Evolutionary conservation across 2,329 filamentous ascomycete species (phyloP).

Genomic region (Tolypocladium inflatum): DNA sequence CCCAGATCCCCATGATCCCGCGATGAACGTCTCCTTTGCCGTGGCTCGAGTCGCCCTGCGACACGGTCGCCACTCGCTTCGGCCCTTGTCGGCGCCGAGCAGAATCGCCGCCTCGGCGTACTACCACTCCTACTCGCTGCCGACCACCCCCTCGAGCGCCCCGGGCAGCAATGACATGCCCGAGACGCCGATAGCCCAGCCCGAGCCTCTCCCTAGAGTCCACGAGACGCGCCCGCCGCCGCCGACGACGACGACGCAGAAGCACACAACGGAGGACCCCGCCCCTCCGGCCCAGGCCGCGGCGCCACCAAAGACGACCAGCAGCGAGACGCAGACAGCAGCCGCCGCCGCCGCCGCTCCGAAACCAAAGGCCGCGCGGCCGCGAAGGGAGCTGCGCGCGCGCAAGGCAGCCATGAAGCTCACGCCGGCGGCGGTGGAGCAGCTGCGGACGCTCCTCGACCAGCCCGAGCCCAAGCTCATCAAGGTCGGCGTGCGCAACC

Average conservation of each 20-base stretch:
- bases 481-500: conserved; percentile 86
- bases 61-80: conserved; percentile 27
- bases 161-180: conserved; percentile 33
- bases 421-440: conserved; percentile 68
- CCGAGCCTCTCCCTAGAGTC: conserved; percentile 34
- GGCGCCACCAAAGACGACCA: conserved; percentile 30
- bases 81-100: conserved; percentile 31
- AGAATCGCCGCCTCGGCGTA: conserved; percentile 26
- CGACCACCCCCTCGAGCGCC: conserved; percentile 28
- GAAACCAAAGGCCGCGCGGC: conserved; percentile 43
- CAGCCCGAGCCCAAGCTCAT: conserved; percentile 89
- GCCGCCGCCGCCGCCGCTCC: conserved; percentile 58
- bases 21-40: conserved; percentile 20
- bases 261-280: conserved; percentile 9
- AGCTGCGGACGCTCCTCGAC: conserved; percentile 67
- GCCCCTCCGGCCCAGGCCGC: conserved; percentile 8
- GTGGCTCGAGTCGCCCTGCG: conserved; percentile 31
- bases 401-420: conserved; percentile 89
- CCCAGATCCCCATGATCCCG: conserved; percentile 1
- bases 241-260: conserved; percentile 11
- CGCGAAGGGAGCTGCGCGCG: conserved; percentile 36
- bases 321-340: conserved; percentile 20
- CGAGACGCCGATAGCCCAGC: conserved; percentile 37
- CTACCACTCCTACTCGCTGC: conserved; percentile 45
- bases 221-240: conserved; percentile 42